A percentile compares a stretch with the other conserved stretches of the same genome.
These are phyloP conservation scores for Botrytis elliptica DNA, from an alignment of 2,329 filamentous ascomycete species.

Conservation along the genomic window DNA sequence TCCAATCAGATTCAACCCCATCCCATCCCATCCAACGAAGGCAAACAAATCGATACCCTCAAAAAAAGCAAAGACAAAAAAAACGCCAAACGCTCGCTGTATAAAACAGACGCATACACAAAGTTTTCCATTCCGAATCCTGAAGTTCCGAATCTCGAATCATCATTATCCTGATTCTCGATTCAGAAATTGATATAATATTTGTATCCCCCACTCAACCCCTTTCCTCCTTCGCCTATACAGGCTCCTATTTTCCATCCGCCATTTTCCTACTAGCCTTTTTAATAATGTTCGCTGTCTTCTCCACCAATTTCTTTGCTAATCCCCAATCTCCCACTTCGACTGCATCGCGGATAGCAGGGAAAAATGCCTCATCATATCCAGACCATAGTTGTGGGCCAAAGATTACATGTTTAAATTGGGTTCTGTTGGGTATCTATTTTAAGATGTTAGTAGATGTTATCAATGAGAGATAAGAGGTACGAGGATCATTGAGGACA, in stretches of 20 bases:
- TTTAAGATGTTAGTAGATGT: background rate
- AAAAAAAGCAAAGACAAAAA: background rate
- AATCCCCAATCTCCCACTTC: conserved; percentile 67
- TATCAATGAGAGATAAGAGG: background rate
- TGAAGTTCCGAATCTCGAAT: background rate
- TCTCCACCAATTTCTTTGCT: conserved; percentile 67
- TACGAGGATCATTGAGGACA: background rate
- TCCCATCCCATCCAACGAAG: background rate
- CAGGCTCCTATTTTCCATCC: background rate
- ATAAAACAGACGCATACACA: background rate
- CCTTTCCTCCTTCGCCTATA: background rate
- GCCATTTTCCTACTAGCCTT: conserved; percentile 48
- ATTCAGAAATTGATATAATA: background rate
- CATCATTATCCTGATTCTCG: background rate
- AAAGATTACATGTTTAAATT: conserved; percentile 92
- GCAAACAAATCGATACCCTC: background rate
- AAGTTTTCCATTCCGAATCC: background rate
- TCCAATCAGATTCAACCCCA: background rate
- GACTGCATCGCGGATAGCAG: conserved; percentile 80
- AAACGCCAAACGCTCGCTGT: background rate
- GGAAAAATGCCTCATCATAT: conserved; percentile 69
- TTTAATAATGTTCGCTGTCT: conserved; percentile 66
- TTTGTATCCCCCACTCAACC: background rate
- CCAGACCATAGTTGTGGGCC: conserved; percentile 77
- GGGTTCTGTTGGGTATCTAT: conserved; percentile 78